These are phyloP conservation scores for Pterulicium gracile DNA, from an alignment of 1,284 basidiomycete genomes.

Conservation along the genomic window DNA sequence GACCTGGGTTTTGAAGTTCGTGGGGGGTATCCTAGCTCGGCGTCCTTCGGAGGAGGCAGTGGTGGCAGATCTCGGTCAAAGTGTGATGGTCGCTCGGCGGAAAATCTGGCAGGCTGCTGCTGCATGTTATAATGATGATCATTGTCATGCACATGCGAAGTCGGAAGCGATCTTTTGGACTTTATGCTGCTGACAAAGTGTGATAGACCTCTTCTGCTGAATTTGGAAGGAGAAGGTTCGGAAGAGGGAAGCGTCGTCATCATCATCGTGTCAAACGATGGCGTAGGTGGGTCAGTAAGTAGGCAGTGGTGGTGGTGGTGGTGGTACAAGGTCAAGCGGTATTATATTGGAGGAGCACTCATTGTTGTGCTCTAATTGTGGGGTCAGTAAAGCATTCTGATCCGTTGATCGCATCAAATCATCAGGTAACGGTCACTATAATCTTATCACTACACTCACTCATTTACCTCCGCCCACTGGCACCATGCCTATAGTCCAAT, in stretches of 20 bases:
- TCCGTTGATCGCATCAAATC: too few species aligned
- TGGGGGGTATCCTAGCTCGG: neutral
- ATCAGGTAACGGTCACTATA: too few species aligned
- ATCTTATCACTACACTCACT: too few species aligned
- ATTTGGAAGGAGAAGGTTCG: neutral
- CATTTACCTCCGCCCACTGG: too few species aligned
- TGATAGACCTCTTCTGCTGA: neutral
- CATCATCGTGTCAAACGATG: neutral
- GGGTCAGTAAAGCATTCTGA: too few species aligned
- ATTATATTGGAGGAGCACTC: neutral
- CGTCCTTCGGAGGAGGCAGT: neutral
- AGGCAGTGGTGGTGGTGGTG: too few species aligned
- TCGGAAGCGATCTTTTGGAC: neutral
- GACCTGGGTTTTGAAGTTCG: neutral
- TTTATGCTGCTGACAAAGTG: neutral
- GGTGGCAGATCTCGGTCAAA: too few species aligned
- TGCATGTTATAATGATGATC: neutral
- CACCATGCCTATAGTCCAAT: conserved; percentile 62
- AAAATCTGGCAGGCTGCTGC: too few species aligned
- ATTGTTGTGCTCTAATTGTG: too few species aligned
- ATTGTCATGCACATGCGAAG: too few species aligned
- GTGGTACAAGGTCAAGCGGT: neutral
- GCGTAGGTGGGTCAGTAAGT: neutral
- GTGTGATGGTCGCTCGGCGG: neutral
- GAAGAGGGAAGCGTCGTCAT: neutral